Percentiles rank a stretch among this genome's conserved stretches.
These are phyloP conservation scores for Aspergillus ellipticus DNA, from an alignment of 495 filamentous ascomycete genomes.

Conservation along the genomic window DNA sequence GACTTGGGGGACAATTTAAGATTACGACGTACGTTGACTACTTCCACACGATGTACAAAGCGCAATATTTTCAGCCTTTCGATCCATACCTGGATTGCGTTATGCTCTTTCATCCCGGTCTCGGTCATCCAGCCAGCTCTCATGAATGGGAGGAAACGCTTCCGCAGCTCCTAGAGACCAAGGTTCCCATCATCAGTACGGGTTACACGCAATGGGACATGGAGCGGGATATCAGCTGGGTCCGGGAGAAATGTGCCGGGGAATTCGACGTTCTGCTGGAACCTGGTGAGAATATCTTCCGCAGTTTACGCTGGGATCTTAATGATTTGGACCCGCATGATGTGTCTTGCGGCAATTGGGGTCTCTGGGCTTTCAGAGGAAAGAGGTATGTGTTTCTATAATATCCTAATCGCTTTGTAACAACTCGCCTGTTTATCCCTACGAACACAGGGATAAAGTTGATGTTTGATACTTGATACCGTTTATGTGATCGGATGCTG, in stretches of 20 bases:
- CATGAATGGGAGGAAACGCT: slow-evolving; percentile 93
- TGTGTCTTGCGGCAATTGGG: slow-evolving; percentile 94
- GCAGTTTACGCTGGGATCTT: slow-evolving; percentile 93
- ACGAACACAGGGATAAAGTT: too few relatives aligned
- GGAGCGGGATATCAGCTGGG: slow-evolving; percentile 86
- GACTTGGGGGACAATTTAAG: slow-evolving; percentile 80
- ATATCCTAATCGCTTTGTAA: too few relatives aligned
- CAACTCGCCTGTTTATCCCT: too few relatives aligned
- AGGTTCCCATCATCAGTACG: slow-evolving; percentile 87
- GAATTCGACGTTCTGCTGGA: slow-evolving; percentile 91
- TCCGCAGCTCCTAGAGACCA: slow-evolving; percentile 86
- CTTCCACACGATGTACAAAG: slow-evolving; percentile 92
- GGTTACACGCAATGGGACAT: slow-evolving; percentile 96
- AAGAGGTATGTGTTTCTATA: slow-evolving; percentile 71
- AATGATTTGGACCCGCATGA: slow-evolving; percentile 95
- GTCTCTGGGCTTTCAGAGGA: slow-evolving; percentile 91
- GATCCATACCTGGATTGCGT: slow-evolving; percentile 98
- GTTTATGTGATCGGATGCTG: background rate
- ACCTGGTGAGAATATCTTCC: slow-evolving; percentile 90
- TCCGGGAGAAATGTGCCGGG: slow-evolving; percentile 72
- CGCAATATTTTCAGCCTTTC: slow-evolving; percentile 83
- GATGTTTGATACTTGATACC: too few relatives aligned
- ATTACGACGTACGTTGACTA: slow-evolving; percentile 97
- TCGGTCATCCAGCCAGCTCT: slow-evolving; percentile 87
- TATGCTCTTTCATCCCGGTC: slow-evolving; percentile 90